These are phyloP conservation scores for Tremella fuciformis DNA, from an alignment of 768 basidiomycete genomes.

Conservation along the genomic window DNA sequence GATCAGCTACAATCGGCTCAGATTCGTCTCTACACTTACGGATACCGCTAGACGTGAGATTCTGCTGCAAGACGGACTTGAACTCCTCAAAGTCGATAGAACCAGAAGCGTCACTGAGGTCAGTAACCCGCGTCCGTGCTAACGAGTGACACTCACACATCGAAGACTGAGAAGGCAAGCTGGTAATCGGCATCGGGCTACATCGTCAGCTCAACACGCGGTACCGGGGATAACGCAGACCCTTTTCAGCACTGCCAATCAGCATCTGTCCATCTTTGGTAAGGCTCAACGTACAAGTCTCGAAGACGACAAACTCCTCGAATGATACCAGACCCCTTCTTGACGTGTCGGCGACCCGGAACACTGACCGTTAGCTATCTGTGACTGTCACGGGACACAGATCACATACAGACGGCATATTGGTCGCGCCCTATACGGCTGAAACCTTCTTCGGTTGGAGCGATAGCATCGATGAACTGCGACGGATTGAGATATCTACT, in stretches of 20 bases:
- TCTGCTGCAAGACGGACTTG: conserved; percentile 82
- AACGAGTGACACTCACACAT: conserved; percentile 64
- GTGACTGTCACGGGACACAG: conserved; percentile 49
- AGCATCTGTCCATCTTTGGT: background rate
- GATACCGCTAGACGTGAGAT: conserved; percentile 64
- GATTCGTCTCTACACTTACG: conserved; percentile 33
- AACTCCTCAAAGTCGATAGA: conserved; percentile 91
- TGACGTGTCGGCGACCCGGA: conserved; percentile 48
- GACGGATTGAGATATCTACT: conserved; percentile 68
- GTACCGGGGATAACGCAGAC: conserved; percentile 8
- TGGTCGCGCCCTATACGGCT: conserved; percentile 81
- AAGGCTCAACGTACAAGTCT: conserved; percentile 59
- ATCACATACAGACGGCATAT: conserved; percentile 77
- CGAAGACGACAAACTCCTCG: conserved; percentile 95
- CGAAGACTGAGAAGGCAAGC: conserved; percentile 94
- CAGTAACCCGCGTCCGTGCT: conserved; percentile 13
- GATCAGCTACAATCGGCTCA: conserved; percentile 1
- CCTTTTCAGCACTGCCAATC: conserved; percentile 38
- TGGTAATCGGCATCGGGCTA: conserved; percentile 97
- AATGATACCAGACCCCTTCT: conserved; percentile 56
- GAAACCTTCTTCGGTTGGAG: conserved; percentile 72
- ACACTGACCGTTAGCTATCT: conserved; percentile 33
- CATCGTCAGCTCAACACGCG: conserved; percentile 54
- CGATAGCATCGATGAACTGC: conserved; percentile 92
- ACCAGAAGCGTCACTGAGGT: conserved; percentile 77